Conservation (phyloP, 2,329 filamentous ascomycete genomes). For the Shiraia sp. region DNA sequence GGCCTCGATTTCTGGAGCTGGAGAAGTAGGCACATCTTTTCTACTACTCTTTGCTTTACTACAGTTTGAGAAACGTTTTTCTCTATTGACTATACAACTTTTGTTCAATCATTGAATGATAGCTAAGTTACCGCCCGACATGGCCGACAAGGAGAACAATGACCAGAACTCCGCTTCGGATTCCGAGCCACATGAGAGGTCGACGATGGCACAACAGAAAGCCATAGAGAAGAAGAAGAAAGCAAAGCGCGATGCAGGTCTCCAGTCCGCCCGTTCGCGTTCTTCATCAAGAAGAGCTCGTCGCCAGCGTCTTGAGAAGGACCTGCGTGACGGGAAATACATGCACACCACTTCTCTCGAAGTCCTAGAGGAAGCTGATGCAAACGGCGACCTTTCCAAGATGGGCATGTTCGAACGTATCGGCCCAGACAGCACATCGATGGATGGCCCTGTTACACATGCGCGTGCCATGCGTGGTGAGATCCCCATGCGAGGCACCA, state of each 20-base stretch:
- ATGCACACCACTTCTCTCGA: slow-evolving; percentile 56
- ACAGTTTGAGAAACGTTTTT: slow-evolving; percentile 1
- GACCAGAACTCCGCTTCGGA: slow-evolving; percentile 30
- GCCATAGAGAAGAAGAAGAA: slow-evolving; percentile 48
- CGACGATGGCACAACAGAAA: slow-evolving; percentile 52
- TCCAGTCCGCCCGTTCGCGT: slow-evolving; percentile 50
- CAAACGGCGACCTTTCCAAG: slow-evolving; percentile 51
- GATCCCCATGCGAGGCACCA: slow-evolving; percentile 57
- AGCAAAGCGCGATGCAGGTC: slow-evolving; percentile 41
- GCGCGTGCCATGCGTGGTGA: slow-evolving; percentile 59
- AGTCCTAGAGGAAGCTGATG: slow-evolving; percentile 56
- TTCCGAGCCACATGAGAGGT: slow-evolving; percentile 46
- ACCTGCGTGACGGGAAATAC: slow-evolving; percentile 53
- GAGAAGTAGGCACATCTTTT: slow-evolving; percentile 7
- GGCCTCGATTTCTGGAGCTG: slow-evolving; percentile 5
- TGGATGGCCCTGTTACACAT: slow-evolving; percentile 61
- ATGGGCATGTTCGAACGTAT: slow-evolving; percentile 60
- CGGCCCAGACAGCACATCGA: slow-evolving; percentile 58
- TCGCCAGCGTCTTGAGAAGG: slow-evolving; percentile 51
- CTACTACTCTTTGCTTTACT: slow-evolving; percentile 4
- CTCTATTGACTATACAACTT: neutral
- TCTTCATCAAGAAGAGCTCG: slow-evolving; percentile 53
- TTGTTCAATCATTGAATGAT: slow-evolving; percentile 17
- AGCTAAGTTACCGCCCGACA: slow-evolving; percentile 22
- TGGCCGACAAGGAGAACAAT: slow-evolving; percentile 38